Conservation (phyloP, 768 basidiomycete genomes). For the Suillus subluteus region DNA sequence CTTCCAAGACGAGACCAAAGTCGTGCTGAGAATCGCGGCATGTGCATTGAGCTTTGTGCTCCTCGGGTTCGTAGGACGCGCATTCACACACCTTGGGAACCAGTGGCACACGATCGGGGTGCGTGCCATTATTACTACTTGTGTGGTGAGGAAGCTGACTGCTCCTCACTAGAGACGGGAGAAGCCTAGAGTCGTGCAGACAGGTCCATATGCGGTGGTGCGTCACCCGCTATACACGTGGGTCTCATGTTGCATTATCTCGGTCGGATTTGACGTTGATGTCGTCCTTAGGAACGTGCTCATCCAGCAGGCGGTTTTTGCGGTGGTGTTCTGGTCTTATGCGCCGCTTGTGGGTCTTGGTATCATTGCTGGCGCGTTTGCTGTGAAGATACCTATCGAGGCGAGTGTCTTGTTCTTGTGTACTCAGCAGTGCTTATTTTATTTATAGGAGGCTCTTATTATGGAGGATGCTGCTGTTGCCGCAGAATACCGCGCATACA, state of each 20-base stretch:
- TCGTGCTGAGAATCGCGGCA: slow-evolving; percentile 28
- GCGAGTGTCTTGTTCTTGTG: slow-evolving; percentile 19
- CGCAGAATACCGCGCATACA: slow-evolving; percentile 34
- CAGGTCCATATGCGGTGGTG: slow-evolving; percentile 40
- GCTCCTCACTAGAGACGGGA: slow-evolving; percentile 26
- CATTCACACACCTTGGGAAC: slow-evolving; percentile 28
- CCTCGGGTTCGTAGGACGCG: slow-evolving; percentile 18
- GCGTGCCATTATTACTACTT: slow-evolving; percentile 1
- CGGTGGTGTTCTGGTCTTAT: slow-evolving; percentile 34
- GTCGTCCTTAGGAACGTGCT: not conserved
- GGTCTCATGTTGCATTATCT: slow-evolving; percentile 8
- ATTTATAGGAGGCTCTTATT: slow-evolving; percentile 32
- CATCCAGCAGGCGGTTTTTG: not conserved
- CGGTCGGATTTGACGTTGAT: slow-evolving; percentile 15
- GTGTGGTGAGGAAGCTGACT: not conserved
- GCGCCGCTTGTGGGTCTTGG: slow-evolving; percentile 32
- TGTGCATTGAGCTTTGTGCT: slow-evolving; percentile 29
- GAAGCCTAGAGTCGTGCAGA: slow-evolving; percentile 32
- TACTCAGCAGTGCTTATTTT: slow-evolving; percentile 2
- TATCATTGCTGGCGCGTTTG: slow-evolving; percentile 29
- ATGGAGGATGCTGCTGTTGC: slow-evolving; percentile 27
- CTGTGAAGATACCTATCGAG: slow-evolving; percentile 39
- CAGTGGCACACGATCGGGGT: slow-evolving; percentile 38
- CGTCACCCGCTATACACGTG: slow-evolving; percentile 42
- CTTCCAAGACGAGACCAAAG: slow-evolving; percentile 26